These are phyloP conservation scores for Cyberlindnera bimundalis DNA, from an alignment of 805 yeast species.

Conservation along the genomic window DNA sequence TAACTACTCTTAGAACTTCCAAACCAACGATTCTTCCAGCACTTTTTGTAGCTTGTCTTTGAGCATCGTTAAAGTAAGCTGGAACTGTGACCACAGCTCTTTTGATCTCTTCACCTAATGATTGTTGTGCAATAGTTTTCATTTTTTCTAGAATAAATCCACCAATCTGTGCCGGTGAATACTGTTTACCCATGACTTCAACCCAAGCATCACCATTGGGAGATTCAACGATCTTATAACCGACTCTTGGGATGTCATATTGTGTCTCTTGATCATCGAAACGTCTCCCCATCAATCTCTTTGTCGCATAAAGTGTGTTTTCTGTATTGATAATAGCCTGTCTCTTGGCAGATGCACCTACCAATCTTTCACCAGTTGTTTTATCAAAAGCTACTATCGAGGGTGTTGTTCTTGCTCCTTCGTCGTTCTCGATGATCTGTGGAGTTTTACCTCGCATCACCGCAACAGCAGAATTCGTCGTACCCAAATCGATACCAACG, in stretches of 20 bases:
- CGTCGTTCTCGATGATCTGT: constrained; percentile 68
- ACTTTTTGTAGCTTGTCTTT: constrained; percentile 78
- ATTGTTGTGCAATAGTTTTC: constrained; percentile 60
- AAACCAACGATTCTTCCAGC: constrained; percentile 77
- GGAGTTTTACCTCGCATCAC: constrained; percentile 62
- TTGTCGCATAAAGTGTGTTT: constrained; percentile 79
- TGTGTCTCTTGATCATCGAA: constrained; percentile 69
- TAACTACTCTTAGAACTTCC: constrained; percentile 70
- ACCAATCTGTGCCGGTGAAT: constrained; percentile 72
- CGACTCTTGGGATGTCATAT: constrained; percentile 57
- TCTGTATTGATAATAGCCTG: constrained; percentile 74
- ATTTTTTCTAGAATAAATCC: constrained; percentile 61
- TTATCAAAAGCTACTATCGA: constrained; percentile 68
- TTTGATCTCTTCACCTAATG: constrained; percentile 48
- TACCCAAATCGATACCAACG: constrained; percentile 80
- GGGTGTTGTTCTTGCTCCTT: constrained; percentile 78
- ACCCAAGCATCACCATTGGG: constrained; percentile 70
- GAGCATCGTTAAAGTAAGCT: constrained; percentile 79
- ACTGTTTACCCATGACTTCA: constrained; percentile 36
- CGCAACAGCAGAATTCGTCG: constrained; percentile 86
- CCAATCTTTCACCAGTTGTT: constrained; percentile 37
- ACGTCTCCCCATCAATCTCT: constrained; percentile 73
- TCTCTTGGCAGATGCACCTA: constrained; percentile 73
- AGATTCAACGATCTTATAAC: constrained; percentile 59
- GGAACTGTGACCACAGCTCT: constrained; percentile 85